Conservation (phyloP, 192 early-diverging fungal genomes). For the Chytriomyces sp. region DNA sequence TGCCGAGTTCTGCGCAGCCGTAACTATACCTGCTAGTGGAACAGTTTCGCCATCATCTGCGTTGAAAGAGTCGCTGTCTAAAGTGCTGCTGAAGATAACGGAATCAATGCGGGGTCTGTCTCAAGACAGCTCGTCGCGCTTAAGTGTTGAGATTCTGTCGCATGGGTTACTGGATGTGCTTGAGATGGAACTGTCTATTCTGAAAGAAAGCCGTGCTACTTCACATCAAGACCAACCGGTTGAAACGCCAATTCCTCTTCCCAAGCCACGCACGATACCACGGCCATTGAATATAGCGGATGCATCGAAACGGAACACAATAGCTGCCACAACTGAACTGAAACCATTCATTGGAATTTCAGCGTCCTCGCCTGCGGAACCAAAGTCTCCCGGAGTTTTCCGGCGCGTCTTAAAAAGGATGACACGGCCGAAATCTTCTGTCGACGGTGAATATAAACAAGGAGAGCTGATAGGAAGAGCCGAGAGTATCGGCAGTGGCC, state of each 20-base stretch:
- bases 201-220: neutral
- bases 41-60: neutral
- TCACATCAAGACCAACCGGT: neutral
- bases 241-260: neutral
- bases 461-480: neutral
- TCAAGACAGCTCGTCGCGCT: neutral
- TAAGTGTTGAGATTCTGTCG: neutral
- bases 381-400: conserved; percentile 9
- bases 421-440: conserved; percentile 2
- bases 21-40: neutral
- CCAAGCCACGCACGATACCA: neutral
- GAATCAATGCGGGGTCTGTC: neutral
- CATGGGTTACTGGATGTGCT: neutral
- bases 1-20: neutral
- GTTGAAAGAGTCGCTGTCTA: neutral
- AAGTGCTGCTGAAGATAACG: neutral
- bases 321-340: neutral
- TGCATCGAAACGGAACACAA: neutral
- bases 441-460: neutral
- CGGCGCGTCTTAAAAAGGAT: conserved; percentile 13
- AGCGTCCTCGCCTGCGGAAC: neutral
- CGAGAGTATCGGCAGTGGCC: neutral
- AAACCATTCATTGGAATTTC: neutral
- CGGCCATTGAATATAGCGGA: neutral
- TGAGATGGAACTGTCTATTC: neutral